These are phyloP conservation scores for Neurospora pannonica DNA, from an alignment of 495 filamentous ascomycete species.

Conservation along the genomic window DNA sequence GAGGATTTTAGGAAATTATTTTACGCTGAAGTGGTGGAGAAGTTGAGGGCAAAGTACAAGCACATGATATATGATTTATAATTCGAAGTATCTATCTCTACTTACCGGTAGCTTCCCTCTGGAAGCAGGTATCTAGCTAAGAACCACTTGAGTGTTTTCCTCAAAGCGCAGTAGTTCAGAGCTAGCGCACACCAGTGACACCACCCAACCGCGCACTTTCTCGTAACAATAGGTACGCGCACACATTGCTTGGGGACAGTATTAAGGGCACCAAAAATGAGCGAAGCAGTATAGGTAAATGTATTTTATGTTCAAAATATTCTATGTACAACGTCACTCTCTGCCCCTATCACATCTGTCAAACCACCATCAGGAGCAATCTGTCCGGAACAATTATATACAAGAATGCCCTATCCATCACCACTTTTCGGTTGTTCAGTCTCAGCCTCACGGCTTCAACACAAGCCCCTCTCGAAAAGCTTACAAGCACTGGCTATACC, in stretches of 20 bases:
- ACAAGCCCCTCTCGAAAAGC: not conserved
- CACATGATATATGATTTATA: not conserved
- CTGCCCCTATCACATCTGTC: not conserved
- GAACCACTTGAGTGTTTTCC: not conserved
- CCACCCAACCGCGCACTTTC: too few relatives aligned
- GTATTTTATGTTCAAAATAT: not conserved
- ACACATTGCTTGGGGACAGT: not conserved
- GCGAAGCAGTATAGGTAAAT: not conserved
- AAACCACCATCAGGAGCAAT: not conserved
- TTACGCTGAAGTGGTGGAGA: constrained; percentile 5
- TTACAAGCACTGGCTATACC: constrained; percentile 34
- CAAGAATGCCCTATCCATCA: not conserved
- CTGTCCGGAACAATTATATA: not conserved
- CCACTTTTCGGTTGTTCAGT: not conserved
- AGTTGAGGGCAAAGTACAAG: constrained; percentile 2
- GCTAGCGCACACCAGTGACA: not conserved
- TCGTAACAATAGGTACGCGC: not conserved
- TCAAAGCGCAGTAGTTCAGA: not conserved
- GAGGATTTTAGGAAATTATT: constrained; percentile 6
- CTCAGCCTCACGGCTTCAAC: too few relatives aligned
- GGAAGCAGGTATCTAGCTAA: not conserved
- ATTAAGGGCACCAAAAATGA: not conserved
- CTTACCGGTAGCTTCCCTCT: too few relatives aligned
- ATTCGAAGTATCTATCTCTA: not conserved
- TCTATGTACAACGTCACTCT: not conserved